Evolutionary conservation across 2,329 filamentous ascomycete species (phyloP).

Genomic region (Cladophialophora chaetospira): DNA sequence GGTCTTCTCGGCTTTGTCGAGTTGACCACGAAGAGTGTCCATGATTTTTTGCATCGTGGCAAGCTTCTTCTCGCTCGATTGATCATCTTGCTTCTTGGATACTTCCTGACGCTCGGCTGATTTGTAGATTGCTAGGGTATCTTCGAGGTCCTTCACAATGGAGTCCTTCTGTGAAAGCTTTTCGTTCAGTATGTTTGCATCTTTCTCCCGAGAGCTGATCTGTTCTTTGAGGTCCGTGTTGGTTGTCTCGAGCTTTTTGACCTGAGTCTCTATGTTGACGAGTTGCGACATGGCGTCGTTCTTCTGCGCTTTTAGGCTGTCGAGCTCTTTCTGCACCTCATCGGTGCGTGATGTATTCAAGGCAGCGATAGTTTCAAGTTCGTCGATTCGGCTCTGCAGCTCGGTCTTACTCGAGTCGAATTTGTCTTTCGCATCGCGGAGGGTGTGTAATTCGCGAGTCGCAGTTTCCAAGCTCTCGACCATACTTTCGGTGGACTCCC

Average conservation of each 20-base stretch:
- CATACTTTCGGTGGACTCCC: slow-evolving; percentile 70
- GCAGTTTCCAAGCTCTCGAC: slow-evolving; percentile 67
- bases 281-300: slow-evolving; percentile 46
- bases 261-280: slow-evolving; percentile 39
- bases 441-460: slow-evolving; percentile 62
- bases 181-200: slow-evolving; percentile 26
- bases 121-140: slow-evolving; percentile 31
- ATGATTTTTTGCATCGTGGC: slow-evolving; percentile 59
- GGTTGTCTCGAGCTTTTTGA: slow-evolving; percentile 32
- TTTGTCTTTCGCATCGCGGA: slow-evolving; percentile 56
- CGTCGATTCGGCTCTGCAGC: slow-evolving; percentile 46
- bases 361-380: slow-evolving; percentile 41
- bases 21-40: slow-evolving; percentile 55
- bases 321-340: slow-evolving; percentile 42
- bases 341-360: slow-evolving; percentile 32
- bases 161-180: slow-evolving; percentile 40
- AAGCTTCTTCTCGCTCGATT: slow-evolving; percentile 53
- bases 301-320: slow-evolving; percentile 42
- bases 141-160: slow-evolving; percentile 33
- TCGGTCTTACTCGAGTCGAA: slow-evolving; percentile 48
- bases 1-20: slow-evolving; percentile 56
- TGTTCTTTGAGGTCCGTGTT: slow-evolving; percentile 34
- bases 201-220: slow-evolving; percentile 32
- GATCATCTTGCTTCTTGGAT: slow-evolving; percentile 37
- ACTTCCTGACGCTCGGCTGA: slow-evolving; percentile 29